phyloP scores from a whole-genome alignment of 345 rosid species.

The Brassica rapa region DNA sequence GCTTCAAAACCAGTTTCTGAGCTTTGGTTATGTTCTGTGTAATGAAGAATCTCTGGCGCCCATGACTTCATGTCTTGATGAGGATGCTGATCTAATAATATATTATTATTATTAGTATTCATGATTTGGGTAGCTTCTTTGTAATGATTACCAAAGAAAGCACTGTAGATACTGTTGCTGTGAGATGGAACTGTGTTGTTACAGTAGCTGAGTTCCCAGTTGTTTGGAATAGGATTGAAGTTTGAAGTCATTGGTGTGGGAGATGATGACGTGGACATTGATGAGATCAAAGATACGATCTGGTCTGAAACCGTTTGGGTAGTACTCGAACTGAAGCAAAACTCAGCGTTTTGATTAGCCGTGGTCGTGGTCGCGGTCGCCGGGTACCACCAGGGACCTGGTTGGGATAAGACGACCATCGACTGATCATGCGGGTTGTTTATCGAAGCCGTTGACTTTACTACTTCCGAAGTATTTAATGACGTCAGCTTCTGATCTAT shows the following conservation, averaged over 20 bases:
- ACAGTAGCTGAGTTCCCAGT: slow-evolving; percentile 40
- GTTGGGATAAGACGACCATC: slow-evolving; percentile 37
- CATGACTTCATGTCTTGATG: slow-evolving; percentile 35
- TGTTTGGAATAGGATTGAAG: slow-evolving; percentile 60
- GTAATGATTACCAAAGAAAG: slow-evolving; percentile 39
- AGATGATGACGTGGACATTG: slow-evolving; percentile 48
- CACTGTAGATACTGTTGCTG: slow-evolving; percentile 35
- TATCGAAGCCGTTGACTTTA: slow-evolving; percentile 43
- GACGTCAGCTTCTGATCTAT: slow-evolving; percentile 42
- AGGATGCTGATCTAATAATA: slow-evolving; percentile 7
- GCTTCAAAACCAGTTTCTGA: slow-evolving; percentile 31
- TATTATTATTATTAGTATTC: slow-evolving; percentile 8
- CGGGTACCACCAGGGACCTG: slow-evolving; percentile 30
- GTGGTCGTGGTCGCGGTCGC: neutral
- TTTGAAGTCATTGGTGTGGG: slow-evolving; percentile 51
- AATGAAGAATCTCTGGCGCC: slow-evolving; percentile 35
- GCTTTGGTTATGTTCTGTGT: slow-evolving; percentile 33
- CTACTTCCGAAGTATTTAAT: slow-evolving; percentile 11
- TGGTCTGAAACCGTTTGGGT: slow-evolving; percentile 46
- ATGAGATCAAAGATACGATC: slow-evolving; percentile 38
- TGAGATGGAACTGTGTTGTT: slow-evolving; percentile 38
- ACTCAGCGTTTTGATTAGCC: slow-evolving; percentile 30
- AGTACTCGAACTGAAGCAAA: slow-evolving; percentile 46
- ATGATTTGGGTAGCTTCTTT: slow-evolving; percentile 30
- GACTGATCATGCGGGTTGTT: slow-evolving; percentile 38